Evolutionary conservation across 176 grass and related monocot species (phyloP).

Genomic region (Aegilops umbellulata): DNA sequence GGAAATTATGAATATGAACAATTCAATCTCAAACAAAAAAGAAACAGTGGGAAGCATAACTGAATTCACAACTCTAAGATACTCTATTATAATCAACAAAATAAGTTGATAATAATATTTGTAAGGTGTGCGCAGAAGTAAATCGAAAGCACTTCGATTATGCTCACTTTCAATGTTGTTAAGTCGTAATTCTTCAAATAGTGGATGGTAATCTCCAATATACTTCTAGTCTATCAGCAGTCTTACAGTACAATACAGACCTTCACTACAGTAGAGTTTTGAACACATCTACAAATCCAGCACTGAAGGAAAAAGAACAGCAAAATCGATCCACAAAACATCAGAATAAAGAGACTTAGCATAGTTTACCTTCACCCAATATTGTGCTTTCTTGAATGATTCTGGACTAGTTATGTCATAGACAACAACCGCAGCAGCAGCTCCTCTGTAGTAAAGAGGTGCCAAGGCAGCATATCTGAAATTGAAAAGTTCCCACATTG

Average conservation of each 20-base stretch:
- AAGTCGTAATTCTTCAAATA: background rate
- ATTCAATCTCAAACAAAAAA: background rate
- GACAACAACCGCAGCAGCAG: conserved; percentile 82
- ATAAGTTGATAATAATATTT: background rate
- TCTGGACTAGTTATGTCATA: conserved; percentile 97
- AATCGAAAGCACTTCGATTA: background rate
- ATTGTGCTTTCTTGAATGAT: conserved; percentile 96
- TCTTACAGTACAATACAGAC: background rate
- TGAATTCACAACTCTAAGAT: background rate
- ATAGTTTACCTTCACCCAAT: conserved; percentile 86
- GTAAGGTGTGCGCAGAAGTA: background rate
- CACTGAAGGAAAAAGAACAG: background rate
- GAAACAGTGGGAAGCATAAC: background rate
- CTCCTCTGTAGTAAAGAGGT: conserved; percentile 96
- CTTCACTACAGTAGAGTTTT: background rate
- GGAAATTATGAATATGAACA: background rate
- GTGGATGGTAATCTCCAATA: background rate
- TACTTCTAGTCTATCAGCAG: conserved; percentile 4
- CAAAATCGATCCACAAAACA: background rate
- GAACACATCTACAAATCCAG: background rate
- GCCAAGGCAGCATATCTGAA: conserved; percentile 93
- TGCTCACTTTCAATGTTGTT: background rate
- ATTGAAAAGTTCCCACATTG: background rate
- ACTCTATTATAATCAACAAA: background rate
- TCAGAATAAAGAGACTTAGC: background rate